Evolutionary conservation across 306 rosid species (phyloP), one percentile per base, ranked within the genome.

Genomic region (Ormosia semicastrata): DNA sequence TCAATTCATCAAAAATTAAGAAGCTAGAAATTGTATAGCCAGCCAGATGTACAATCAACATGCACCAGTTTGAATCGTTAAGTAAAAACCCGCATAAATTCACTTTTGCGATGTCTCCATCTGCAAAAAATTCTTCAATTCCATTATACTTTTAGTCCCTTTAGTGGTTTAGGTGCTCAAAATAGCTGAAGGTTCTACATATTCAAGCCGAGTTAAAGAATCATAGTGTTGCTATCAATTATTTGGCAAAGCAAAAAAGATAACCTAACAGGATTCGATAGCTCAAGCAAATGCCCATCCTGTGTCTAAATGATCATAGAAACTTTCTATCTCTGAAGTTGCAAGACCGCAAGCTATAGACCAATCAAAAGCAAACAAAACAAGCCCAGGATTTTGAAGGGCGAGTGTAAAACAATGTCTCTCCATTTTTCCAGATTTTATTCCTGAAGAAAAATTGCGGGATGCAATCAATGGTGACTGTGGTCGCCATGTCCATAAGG

Each of bases 401-500:
- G 73, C 81, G 37, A 80, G 83, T 58, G 81, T 79, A 68, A 82
- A 81, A 83, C 71, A 82, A 68, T 83, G 82, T 91, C 88, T 88
- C 80, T 62, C 71, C 65, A n/a, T 78, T 75, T 67, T 71, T 66
- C 79, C 74, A 66, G 81, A 84, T 69, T 83, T 92, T 89, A 89
- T 90, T 94, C 82, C 90, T 66, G 75, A 66, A 63, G 71, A 75
- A 85, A 86, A 86, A 78, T 71, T 58, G 75, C 59, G 18, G 68
- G 52, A 76, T 33, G 73, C 75, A 44, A 84, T 89, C 88, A 92
- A 82, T 91, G 97, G 82, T 89, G 98, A 40, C 74, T 65, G 30
- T 91, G 90, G 62, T 90, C 93, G 4, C 85, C 89, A 39, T 82
- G 97, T 29, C 92, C 95, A 82, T 92, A 89, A 9, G 98, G 98